A percentile compares a stretch with the other conserved stretches of the same genome.
Conservation (phyloP, 1,284 basidiomycete species). For the Microbotryum violaceum region DNA sequence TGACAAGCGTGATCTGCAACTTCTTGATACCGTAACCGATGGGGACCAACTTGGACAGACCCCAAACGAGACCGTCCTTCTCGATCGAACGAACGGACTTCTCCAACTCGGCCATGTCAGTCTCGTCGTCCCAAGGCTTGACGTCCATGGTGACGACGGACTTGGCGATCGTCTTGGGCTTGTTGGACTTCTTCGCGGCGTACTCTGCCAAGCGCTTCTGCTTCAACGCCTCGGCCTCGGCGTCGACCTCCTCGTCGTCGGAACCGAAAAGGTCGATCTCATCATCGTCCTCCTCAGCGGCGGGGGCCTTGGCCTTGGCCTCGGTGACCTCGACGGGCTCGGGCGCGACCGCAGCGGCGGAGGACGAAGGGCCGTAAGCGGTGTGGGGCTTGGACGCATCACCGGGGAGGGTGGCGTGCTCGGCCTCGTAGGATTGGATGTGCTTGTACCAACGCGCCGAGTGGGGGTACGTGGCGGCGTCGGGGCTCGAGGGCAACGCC, state of each 20-base stretch:
- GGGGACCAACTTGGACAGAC: conserved; percentile 55
- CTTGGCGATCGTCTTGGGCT: conserved; percentile 78
- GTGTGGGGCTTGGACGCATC: conserved; percentile 68
- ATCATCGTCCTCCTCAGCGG: conserved; percentile 59
- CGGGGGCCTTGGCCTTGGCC: conserved; percentile 54
- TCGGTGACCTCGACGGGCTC: conserved; percentile 47
- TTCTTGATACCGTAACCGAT: conserved; percentile 90
- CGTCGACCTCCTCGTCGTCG: conserved; percentile 81
- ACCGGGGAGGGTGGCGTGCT: conserved; percentile 70
- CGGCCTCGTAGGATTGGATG: conserved; percentile 75
- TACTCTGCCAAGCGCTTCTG: conserved; percentile 91
- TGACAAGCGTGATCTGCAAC: conserved; percentile 79
- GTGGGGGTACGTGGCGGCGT: conserved; percentile 63
- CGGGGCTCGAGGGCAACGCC: conserved; percentile 57
- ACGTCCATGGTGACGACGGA: conserved; percentile 93
- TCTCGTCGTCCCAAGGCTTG: conserved; percentile 98
- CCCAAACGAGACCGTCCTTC: conserved; percentile 91
- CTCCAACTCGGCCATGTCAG: conserved; percentile 87
- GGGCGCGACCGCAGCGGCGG: conserved; percentile 43
- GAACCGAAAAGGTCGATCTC: conserved; percentile 88
- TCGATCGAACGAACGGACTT: conserved; percentile 74
- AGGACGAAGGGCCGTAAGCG: conserved; percentile 38
- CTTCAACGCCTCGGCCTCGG: conserved; percentile 85
- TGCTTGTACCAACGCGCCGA: conserved; percentile 89
- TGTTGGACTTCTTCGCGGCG: conserved; percentile 84